phyloP scores from a whole-genome alignment of 306 rosid genomes.

The Elaeagnus macrophylla region DNA sequence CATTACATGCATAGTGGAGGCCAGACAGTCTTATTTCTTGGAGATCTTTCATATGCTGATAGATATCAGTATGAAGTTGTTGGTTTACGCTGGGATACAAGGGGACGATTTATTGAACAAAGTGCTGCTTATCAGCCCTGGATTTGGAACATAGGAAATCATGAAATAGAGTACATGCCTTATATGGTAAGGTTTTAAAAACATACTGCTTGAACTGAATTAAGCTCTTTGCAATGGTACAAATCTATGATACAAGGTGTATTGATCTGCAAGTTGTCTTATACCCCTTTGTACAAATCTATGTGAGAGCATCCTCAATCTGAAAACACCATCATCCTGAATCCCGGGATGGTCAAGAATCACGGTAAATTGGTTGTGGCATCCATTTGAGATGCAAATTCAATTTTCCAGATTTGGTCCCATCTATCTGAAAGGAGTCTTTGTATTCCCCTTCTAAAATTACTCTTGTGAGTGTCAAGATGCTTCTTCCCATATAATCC shows the following conservation, averaged over 20 bases:
- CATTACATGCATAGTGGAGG: slow-evolving; percentile 84
- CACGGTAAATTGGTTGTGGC: slow-evolving; percentile 85
- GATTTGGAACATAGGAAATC: slow-evolving; percentile 90
- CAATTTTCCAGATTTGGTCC: slow-evolving; percentile 73
- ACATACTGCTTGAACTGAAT: too few relatives aligned
- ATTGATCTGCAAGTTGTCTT: too few relatives aligned
- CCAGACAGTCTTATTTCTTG: slow-evolving; percentile 67
- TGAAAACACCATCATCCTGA: neutral
- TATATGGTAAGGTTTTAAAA: slow-evolving; percentile 54
- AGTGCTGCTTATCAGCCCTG: slow-evolving; percentile 89
- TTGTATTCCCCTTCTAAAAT: slow-evolving; percentile 78
- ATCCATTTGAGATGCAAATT: slow-evolving; percentile 83
- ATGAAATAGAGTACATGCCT: slow-evolving; percentile 88
- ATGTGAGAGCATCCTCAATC: neutral
- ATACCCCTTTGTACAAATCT: neutral
- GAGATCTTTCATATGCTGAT: slow-evolving; percentile 95
- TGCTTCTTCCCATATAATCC: slow-evolving; percentile 93
- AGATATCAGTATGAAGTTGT: slow-evolving; percentile 66
- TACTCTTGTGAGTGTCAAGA: slow-evolving; percentile 80
- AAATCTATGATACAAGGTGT: too few relatives aligned
- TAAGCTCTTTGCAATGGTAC: too few relatives aligned
- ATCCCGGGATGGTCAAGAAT: slow-evolving; percentile 30
- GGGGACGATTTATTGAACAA: slow-evolving; percentile 71
- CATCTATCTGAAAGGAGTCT: slow-evolving; percentile 62
- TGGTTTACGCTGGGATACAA: slow-evolving; percentile 88